A percentile compares a stretch with the other conserved stretches of the same genome.
These are phyloP conservation scores for Russula brevipes DNA, from an alignment of 768 basidiomycete genomes.

Conservation along the genomic window DNA sequence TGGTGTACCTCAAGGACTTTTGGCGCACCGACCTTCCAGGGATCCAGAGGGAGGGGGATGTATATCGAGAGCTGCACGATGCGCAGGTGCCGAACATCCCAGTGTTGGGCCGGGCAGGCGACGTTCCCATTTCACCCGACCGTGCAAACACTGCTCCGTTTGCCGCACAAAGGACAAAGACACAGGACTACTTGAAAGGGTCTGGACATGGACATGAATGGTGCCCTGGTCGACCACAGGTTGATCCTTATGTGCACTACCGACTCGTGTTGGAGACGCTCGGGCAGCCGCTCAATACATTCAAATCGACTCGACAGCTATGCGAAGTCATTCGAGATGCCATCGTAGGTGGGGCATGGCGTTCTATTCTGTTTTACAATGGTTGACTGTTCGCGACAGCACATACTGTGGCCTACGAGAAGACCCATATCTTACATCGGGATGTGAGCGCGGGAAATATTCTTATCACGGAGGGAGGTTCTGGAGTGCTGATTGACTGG, in stretches of 20 bases:
- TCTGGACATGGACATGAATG: not conserved
- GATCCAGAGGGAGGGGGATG: not conserved
- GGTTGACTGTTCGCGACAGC: not conserved
- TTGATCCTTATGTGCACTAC: not conserved
- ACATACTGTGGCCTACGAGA: constrained; percentile 3
- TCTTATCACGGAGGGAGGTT: not conserved
- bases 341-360: not conserved
- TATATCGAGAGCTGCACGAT: not conserved
- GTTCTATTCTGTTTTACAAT: not conserved
- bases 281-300: not conserved
- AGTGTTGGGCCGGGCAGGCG: not conserved
- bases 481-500: constrained; percentile 6
- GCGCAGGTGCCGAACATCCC: constrained; percentile 1
- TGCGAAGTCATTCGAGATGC: constrained; percentile 5
- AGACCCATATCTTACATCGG: constrained; percentile 3
- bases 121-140: not conserved
- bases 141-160: not conserved
- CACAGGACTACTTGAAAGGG: not conserved
- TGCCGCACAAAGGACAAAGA: not conserved
- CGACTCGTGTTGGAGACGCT: constrained; percentile 2
- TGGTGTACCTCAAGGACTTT: constrained; percentile 4
- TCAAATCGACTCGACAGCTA: constrained; percentile 6
- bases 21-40: not conserved
- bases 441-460: constrained; percentile 8
- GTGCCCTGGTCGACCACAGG: not conserved